Base-by-base conservation (phyloP, 2,329 filamentous ascomycete genomes). In the Plectosphaerella sp. region DNA sequence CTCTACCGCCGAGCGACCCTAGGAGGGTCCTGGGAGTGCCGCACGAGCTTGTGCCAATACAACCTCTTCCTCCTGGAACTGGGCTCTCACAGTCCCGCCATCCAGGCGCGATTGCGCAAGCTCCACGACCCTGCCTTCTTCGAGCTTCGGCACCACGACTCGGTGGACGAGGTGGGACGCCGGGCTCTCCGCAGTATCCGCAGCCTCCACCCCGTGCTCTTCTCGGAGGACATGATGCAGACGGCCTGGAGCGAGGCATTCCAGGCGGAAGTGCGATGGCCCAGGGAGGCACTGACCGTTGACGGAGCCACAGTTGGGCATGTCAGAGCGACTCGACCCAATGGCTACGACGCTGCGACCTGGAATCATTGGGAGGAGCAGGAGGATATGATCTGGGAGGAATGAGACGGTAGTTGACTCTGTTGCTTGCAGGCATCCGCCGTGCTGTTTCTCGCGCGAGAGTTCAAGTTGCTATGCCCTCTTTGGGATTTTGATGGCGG, bases 121-220 rank as follows among this genome's bases (percentile, higher is more conserved):
- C 63, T 68, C 35, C 78, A 80, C 58, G 72, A 78, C 15, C 60
- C 69, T 3, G 70, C 75, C 6, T 83, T 84, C 63, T 81, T 82
- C 57, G 65, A 70, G 33, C 63, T 84, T 50, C 66, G 79, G 24
- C 79, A 83, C 59, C 70, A 74, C 57, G 79, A 83, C 54, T 82
- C 78, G 14, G 79, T 83, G 1, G 80, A 84, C 54, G 78, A 80
- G 45, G 77, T 84, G 22, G 77, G 79, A 20, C 76, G 75, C 47
- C 74, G 78, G 18, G 79, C 80, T 5, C 60, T 83, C 56, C 73
- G 71, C 59, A 76, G 74, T 43, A 76, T 83, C 72, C 72, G 73
- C 55, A 64, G 68, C 15, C 57, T 69, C 6, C 61, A 66, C 22
- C 67, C 67, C 9, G 55, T 54, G 9, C 61, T 70, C 20, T 67